Conservation (phyloP, 305 asterid genomes). For the Solanum hybrid region DNA sequence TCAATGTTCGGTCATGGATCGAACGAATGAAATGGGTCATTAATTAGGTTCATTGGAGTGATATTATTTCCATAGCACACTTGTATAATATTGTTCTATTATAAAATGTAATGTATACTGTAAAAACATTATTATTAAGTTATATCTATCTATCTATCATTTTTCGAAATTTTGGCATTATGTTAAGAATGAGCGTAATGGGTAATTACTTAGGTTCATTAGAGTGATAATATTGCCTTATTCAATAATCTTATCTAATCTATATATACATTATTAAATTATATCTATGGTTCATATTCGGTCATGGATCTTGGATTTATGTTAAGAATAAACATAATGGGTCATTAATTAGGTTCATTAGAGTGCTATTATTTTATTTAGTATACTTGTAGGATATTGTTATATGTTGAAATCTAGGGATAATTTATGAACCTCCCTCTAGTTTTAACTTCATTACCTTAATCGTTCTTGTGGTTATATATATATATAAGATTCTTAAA, state of each 20-base stretch:
- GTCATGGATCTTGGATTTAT: not conserved
- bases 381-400: not conserved
- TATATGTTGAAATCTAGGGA: not conserved
- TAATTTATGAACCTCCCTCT: not conserved
- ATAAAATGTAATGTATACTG: not conserved
- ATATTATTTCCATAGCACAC: not conserved
- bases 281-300: not conserved
- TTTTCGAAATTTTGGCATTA: not conserved
- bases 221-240: not conserved
- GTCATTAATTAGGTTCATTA: not conserved
- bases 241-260: too few species aligned
- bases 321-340: not conserved
- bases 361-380: not conserved
- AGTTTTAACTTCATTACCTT: too few species aligned
- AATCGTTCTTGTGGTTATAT: too few species aligned
- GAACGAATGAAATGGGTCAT: not conserved
- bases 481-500: too few species aligned
- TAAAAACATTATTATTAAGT: not conserved
- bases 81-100: not conserved
- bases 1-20: not conserved
- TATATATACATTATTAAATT: too few species aligned
- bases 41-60: not conserved
- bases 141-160: not conserved
- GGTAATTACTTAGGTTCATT: not conserved
- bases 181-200: not conserved